phyloP scores from a whole-genome alignment of 139 green algal genomes.

The Tetraselmis chui region DNA sequence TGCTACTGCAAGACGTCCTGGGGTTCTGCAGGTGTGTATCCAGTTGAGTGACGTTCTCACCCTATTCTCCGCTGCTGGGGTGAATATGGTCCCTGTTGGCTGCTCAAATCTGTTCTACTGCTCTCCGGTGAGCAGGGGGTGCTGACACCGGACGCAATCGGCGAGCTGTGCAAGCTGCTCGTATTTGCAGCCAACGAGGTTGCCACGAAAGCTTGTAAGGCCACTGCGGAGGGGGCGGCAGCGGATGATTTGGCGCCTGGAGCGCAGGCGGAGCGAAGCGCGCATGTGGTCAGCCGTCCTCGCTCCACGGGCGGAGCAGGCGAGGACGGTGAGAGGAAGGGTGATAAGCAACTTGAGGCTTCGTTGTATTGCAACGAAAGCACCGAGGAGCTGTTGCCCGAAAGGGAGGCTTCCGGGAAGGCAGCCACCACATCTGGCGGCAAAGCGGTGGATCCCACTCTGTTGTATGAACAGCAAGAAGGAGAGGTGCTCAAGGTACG shows the following conservation, averaged over 20 bases:
- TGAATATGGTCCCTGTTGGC: background rate
- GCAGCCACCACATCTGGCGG: background rate
- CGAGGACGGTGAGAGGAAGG: too few species aligned
- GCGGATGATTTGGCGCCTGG: too few species aligned
- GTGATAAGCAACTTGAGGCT: too few species aligned
- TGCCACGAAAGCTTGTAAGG: too few species aligned
- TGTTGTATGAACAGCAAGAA: background rate
- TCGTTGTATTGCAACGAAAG: background rate
- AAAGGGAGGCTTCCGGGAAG: background rate
- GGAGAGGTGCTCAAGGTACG: background rate
- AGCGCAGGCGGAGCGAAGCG: too few species aligned
- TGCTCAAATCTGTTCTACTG: background rate
- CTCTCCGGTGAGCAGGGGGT: slow-evolving; percentile 23
- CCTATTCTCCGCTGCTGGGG: background rate
- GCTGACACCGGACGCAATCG: slow-evolving; percentile 30
- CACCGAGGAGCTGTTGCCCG: background rate
- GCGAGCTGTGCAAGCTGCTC: slow-evolving; percentile 38
- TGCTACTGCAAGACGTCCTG: background rate
- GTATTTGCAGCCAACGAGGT: slow-evolving; percentile 16
- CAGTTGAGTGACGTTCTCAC: slow-evolving; percentile 4
- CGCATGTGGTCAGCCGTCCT: too few species aligned
- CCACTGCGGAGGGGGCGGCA: too few species aligned
- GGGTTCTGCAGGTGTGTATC: background rate
- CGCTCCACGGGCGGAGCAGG: too few species aligned
- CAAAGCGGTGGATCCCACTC: background rate